These are phyloP conservation scores for Mucor saturninus DNA, from an alignment of 371 early-diverging fungal species.

Conservation along the genomic window DNA sequence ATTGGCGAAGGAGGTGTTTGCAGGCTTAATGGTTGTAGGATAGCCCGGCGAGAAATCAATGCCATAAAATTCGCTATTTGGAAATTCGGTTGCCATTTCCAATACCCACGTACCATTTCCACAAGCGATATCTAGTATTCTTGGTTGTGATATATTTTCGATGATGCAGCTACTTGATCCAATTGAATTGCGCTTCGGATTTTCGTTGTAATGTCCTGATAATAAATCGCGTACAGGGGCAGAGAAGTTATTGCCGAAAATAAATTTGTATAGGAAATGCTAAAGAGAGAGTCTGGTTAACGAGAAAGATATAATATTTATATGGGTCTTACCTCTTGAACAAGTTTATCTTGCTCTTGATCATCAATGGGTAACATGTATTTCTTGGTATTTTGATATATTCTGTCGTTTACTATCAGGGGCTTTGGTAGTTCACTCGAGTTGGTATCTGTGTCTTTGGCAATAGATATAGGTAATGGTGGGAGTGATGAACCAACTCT, in stretches of 20 bases:
- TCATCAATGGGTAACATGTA: slow-evolving; percentile 40
- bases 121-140: slow-evolving; percentile 49
- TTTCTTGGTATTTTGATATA: slow-evolving; percentile 28
- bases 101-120: slow-evolving; percentile 53
- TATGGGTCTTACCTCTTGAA: slow-evolving; percentile 32
- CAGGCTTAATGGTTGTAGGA: slow-evolving; percentile 57
- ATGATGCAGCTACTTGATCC: background rate
- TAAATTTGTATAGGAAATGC: slow-evolving; percentile 50
- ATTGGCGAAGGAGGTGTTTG: slow-evolving; percentile 51
- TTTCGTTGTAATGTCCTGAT: slow-evolving; percentile 10
- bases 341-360: slow-evolving; percentile 42
- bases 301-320: background rate
- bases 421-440: background rate
- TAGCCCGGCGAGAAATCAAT: slow-evolving; percentile 53
- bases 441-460: background rate
- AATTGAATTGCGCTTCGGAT: slow-evolving; percentile 17
- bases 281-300: slow-evolving; percentile 9
- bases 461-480: background rate
- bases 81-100: slow-evolving; percentile 63
- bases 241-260: slow-evolving; percentile 42
- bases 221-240: slow-evolving; percentile 47
- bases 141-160: slow-evolving; percentile 18
- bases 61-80: slow-evolving; percentile 55
- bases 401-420: slow-evolving; percentile 17
- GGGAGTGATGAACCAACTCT: background rate